These are phyloP conservation scores for Ustilago sp. DNA, from an alignment of 1,284 basidiomycete genomes.

Conservation along the genomic window DNA sequence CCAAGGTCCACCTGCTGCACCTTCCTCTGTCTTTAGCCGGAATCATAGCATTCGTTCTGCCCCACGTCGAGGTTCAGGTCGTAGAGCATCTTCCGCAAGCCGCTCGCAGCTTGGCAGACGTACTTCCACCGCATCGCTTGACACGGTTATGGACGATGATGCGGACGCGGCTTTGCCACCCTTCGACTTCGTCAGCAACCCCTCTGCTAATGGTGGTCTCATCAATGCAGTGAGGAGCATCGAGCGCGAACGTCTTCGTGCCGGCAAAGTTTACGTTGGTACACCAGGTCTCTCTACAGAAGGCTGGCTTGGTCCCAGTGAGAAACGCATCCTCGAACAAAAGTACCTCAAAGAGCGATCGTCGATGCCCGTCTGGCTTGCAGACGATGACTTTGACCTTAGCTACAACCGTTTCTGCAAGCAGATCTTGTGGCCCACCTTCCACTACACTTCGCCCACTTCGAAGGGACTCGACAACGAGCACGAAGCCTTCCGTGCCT, in stretches of 20 bases:
- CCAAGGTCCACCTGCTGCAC: constrained; percentile 44
- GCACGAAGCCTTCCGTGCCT: constrained; percentile 79
- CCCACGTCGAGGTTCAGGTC: constrained; percentile 20
- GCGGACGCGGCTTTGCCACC: constrained; percentile 35
- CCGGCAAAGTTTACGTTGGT: constrained; percentile 64
- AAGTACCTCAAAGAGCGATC: constrained; percentile 75
- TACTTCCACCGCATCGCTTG: constrained; percentile 49
- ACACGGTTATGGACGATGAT: constrained; percentile 39
- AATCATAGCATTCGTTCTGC: constrained; percentile 38
- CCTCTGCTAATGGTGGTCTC: constrained; percentile 67
- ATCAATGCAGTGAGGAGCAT: constrained; percentile 67
- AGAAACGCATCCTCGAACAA: constrained; percentile 75
- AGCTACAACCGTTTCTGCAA: constrained; percentile 90
- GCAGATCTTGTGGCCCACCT: constrained; percentile 87
- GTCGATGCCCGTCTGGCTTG: constrained; percentile 83
- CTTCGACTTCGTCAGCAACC: constrained; percentile 64
- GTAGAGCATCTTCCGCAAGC: constrained; percentile 40
- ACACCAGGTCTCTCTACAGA: constrained; percentile 62
- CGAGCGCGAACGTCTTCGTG: constrained; percentile 52
- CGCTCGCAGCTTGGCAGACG: constrained; percentile 42
- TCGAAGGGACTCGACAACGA: constrained; percentile 85
- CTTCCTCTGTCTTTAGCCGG: constrained; percentile 49
- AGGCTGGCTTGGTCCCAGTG: constrained; percentile 55
- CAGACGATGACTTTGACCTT: constrained; percentile 74
- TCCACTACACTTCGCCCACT: constrained; percentile 86